Conservation (phyloP, 2,329 filamentous ascomycete species). For the Fusarium metavorans region DNA sequence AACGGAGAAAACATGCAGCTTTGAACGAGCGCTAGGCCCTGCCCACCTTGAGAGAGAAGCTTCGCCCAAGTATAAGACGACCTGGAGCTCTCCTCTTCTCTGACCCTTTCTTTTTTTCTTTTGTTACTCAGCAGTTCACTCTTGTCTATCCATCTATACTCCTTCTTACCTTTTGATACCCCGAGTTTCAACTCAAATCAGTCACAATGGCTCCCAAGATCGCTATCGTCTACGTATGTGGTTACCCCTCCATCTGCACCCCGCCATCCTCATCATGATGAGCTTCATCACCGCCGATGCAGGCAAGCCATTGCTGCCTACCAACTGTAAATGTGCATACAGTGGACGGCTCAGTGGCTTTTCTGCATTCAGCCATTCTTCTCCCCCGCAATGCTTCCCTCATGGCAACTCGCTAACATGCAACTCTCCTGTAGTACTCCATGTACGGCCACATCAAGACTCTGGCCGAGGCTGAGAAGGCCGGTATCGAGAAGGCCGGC, state of each 20-base stretch:
- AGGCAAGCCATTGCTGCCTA: background rate
- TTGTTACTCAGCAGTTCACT: slow-evolving; percentile 1
- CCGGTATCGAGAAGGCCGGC: slow-evolving; percentile 88
- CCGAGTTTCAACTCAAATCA: slow-evolving; percentile 18
- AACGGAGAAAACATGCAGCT: background rate
- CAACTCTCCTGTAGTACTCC: slow-evolving; percentile 74
- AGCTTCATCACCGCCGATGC: slow-evolving; percentile 3
- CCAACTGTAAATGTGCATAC: background rate
- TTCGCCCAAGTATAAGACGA: slow-evolving; percentile 42
- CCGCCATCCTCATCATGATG: slow-evolving; percentile 9
- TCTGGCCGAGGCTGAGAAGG: slow-evolving; percentile 90
- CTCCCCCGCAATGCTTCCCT: background rate
- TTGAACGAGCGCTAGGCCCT: no score
- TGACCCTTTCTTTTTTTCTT: background rate
- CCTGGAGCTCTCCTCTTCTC: slow-evolving; percentile 21
- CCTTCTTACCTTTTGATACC: slow-evolving; percentile 25
- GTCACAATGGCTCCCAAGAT: slow-evolving; percentile 87
- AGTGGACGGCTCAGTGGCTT: background rate
- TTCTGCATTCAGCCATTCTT: background rate
- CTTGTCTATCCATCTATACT: background rate
- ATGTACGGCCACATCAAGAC: slow-evolving; percentile 92
- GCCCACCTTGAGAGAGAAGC: slow-evolving; percentile 17
- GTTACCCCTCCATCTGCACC: slow-evolving; percentile 2
- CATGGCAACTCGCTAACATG: slow-evolving; percentile 18
- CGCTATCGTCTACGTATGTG: slow-evolving; percentile 87